These are phyloP conservation scores for Hydrangea macrophylla DNA, from an alignment of 148 eudicot species.

Conservation along the genomic window DNA sequence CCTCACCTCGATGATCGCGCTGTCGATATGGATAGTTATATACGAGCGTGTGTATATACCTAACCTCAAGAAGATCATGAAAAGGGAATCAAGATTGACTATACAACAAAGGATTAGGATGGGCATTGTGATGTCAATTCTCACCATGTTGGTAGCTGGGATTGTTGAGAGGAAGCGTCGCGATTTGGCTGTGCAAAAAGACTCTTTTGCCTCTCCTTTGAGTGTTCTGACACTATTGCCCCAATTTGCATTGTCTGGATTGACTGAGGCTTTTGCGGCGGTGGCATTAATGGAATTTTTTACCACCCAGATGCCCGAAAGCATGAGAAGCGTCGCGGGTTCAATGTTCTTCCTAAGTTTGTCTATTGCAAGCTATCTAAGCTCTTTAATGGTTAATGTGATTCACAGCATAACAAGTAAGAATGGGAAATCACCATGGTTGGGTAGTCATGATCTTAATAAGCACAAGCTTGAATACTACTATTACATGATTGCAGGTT, in stretches of 20 bases:
- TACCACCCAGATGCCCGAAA: conserved; percentile 56
- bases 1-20: conserved; percentile 48
- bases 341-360: conserved; percentile 53
- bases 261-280: conserved; percentile 58
- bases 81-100: conserved; percentile 34
- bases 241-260: conserved; percentile 52
- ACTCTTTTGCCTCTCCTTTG: conserved; percentile 43
- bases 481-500: conserved; percentile 43
- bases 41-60: conserved; percentile 54
- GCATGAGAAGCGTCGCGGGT: conserved; percentile 68
- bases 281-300: conserved; percentile 67
- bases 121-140: conserved; percentile 62
- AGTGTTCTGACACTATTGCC: conserved; percentile 37
- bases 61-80: conserved; percentile 11
- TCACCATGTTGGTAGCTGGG: conserved; percentile 45
- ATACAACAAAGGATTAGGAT: conserved; percentile 31
- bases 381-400: conserved; percentile 43
- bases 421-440: conserved; percentile 41
- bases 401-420: conserved; percentile 28
- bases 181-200: conserved; percentile 30
- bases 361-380: conserved; percentile 55
- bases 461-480: conserved; percentile 51
- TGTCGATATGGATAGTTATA: conserved; percentile 49
- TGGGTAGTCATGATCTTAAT: conserved; percentile 77
- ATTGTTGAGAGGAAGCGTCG: conserved; percentile 42